phyloP scores from a whole-genome alignment of 139 green algal genomes.

The Bryopsis sp. region DNA sequence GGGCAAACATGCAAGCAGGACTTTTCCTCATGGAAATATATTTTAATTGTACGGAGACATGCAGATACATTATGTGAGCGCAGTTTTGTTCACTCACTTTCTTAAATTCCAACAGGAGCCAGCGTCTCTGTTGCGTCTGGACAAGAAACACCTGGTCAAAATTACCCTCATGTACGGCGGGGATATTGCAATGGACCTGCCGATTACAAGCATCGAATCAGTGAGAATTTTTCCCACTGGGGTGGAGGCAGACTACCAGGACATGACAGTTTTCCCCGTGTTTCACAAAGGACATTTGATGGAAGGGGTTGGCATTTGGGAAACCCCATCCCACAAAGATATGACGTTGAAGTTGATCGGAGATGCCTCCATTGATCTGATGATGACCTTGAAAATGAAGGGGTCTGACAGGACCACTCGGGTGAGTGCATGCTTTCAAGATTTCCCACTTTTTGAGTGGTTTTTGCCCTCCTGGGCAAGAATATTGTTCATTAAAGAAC shows the following conservation, averaged over 20 bases:
- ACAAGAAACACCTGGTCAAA: not conserved
- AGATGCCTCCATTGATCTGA: not conserved
- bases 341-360: not conserved
- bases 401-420: not conserved
- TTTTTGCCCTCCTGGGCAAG: too few species aligned
- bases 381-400: not conserved
- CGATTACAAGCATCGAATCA: not conserved
- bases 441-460: too few species aligned
- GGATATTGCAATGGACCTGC: not conserved
- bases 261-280: not conserved
- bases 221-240: constrained; percentile 1
- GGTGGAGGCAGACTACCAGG: not conserved
- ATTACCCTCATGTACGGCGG: constrained; percentile 4
- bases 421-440: too few species aligned
- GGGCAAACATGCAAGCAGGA: too few species aligned
- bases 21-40: too few species aligned
- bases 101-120: too few species aligned
- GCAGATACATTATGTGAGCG: too few species aligned
- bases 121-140: not conserved
- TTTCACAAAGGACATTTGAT: constrained; percentile 4
- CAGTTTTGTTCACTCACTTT: too few species aligned
- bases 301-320: constrained; percentile 2
- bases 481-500: too few species aligned
- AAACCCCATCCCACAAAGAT: constrained; percentile 1
- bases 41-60: too few species aligned